These are phyloP conservation scores for Cladosporium sp. DNA, from an alignment of 2,329 filamentous ascomycete genomes.

Conservation along the genomic window DNA sequence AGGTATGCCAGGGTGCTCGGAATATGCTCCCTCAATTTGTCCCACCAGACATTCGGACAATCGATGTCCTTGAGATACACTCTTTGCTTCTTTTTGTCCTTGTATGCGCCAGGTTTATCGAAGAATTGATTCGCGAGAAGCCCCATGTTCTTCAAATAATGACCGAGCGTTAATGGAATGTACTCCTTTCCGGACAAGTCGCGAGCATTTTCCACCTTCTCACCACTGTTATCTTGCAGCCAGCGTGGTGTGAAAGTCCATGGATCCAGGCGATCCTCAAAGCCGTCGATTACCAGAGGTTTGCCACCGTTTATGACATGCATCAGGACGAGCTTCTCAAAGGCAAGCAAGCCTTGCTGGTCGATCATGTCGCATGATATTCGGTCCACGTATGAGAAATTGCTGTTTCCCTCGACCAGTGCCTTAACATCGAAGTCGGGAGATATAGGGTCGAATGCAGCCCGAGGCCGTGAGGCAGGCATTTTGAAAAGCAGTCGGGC, in stretches of 20 bases:
- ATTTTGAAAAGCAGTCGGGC: slow-evolving; percentile 42
- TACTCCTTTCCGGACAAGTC: slow-evolving; percentile 70
- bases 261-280: slow-evolving; percentile 68
- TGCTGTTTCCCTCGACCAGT: slow-evolving; percentile 72
- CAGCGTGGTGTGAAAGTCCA: slow-evolving; percentile 76
- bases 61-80: slow-evolving; percentile 97
- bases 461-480: slow-evolving; percentile 74
- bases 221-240: slow-evolving; percentile 72
- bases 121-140: slow-evolving; percentile 77
- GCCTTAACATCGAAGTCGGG: slow-evolving; percentile 73
- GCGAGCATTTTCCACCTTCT: slow-evolving; percentile 78
- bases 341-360: slow-evolving; percentile 67
- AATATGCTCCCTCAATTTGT: slow-evolving; percentile 71
- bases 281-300: slow-evolving; percentile 86
- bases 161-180: slow-evolving; percentile 78
- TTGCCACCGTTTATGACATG: slow-evolving; percentile 83
- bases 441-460: slow-evolving; percentile 86
- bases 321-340: slow-evolving; percentile 77
- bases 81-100: slow-evolving; percentile 73
- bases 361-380: slow-evolving; percentile 76
- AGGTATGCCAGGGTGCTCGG: slow-evolving; percentile 83
- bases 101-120: slow-evolving; percentile 64
- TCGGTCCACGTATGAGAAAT: slow-evolving; percentile 81
- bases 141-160: slow-evolving; percentile 85
- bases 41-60: slow-evolving; percentile 80